Base-by-base conservation (phyloP, 2,329 filamentous ascomycete genomes). In the Emmonsiellopsis sp. region DNA sequence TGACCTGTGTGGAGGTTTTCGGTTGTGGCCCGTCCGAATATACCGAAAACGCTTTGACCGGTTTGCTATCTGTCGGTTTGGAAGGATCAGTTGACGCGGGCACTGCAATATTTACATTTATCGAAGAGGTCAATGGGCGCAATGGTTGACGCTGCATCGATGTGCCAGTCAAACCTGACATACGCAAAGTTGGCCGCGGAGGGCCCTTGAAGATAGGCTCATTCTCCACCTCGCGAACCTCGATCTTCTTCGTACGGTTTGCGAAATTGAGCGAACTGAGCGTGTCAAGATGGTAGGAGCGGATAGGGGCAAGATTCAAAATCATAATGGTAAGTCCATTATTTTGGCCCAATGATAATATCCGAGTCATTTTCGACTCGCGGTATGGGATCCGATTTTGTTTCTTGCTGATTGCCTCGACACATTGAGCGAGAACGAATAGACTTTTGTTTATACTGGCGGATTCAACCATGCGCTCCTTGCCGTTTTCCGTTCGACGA, bases 361-460 rank as follows among this genome's bases (percentile, higher is more conserved):
- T 96, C 46, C 92, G 82, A 0, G 93, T 97, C 92, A 97, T 96
- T 76, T 97, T 96, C 52, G 87, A 93, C 67, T 96, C 92, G 54
- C 92, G 81, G 68, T 95, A 97, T 0, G 93, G 92, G 63, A 97
- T 92, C 35, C 92, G 82, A 62, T 71, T 69, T 56, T 84, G 80
- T 63, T 84, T 84, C 66, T 82, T 83, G 64, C 86, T 87, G 66
- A 97, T 97, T 53, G 92, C 92, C 67, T 97, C 92, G 51, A 97
- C 92, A 63, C 92, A 97, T 68, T 95, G 90, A 43, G 89, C 92
- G 48, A 97, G 75, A 15, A 96, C 91, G 64, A 97, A 97, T 6
- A 97, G 77, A 58, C 89, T 94, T 74, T 96, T 97, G 79, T 97
- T 97, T 76, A 97, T 97, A 64, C 89, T 92, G 0, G 92, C 90